Percentiles rank a stretch among this genome's conserved stretches.
phyloP scores from a whole-genome alignment of 2,329 filamentous ascomycete species.

The Grosmannia penicillata region DNA sequence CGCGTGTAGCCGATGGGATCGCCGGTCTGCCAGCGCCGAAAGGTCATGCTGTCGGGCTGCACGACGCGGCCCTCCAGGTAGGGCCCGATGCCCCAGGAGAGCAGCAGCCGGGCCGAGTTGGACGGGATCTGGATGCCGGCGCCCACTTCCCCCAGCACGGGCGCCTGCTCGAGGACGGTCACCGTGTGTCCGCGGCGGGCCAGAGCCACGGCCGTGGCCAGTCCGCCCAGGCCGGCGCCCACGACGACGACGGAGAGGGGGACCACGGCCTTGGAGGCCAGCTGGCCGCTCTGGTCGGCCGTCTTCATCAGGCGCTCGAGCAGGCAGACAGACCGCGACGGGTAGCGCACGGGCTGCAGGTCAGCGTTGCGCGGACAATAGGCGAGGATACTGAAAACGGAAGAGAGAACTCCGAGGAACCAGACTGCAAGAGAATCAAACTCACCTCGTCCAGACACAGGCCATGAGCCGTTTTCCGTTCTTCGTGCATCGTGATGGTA shows the following conservation, averaged over 20 bases:
- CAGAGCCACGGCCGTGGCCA: slow-evolving; percentile 23
- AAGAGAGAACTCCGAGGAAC: background rate
- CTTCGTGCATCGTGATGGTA: background rate
- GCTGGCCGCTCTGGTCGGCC: background rate
- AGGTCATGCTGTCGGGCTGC: slow-evolving; percentile 17
- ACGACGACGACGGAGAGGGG: slow-evolving; percentile 11
- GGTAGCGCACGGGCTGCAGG: background rate
- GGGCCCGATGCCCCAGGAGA: slow-evolving; percentile 17
- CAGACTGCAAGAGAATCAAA: background rate
- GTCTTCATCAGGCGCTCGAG: background rate
- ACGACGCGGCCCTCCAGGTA: slow-evolving; percentile 15
- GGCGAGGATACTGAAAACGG: background rate
- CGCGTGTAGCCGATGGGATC: slow-evolving; percentile 19
- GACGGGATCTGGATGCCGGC: slow-evolving; percentile 25
- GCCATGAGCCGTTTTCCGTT: background rate
- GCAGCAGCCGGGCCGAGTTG: slow-evolving; percentile 18
- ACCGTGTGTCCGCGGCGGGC: slow-evolving; percentile 21
- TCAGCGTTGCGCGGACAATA: background rate
- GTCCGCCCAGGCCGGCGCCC: slow-evolving; percentile 18
- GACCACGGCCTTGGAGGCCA: background rate
- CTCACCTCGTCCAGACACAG: background rate
- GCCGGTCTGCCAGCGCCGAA: slow-evolving; percentile 20
- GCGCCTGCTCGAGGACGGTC: slow-evolving; percentile 23
- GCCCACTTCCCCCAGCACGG: slow-evolving; percentile 22
- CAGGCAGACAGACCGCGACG: background rate